A percentile compares a stretch with the other conserved stretches of the same genome.
phyloP scores from a whole-genome alignment of 2,329 filamentous ascomycete genomes.

The Microdochium trichocladiopsis region DNA sequence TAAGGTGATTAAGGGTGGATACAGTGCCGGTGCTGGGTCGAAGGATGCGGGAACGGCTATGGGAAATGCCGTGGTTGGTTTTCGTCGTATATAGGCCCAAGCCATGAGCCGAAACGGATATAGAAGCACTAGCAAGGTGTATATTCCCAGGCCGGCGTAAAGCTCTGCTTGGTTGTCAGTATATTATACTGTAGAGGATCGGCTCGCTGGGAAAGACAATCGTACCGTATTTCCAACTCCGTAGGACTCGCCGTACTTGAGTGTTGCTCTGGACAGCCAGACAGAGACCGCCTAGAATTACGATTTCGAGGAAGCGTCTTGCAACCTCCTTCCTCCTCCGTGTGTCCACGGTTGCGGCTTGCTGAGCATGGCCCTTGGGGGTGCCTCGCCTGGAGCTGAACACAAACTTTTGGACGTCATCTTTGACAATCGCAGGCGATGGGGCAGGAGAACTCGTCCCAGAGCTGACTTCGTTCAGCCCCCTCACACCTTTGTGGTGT shows the following conservation, averaged over 20 bases:
- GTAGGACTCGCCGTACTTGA: constrained; percentile 35
- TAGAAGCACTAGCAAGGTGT: constrained; percentile 32
- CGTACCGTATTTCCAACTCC: constrained; percentile 42
- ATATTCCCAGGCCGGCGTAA: constrained; percentile 20
- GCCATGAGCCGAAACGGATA: constrained; percentile 55
- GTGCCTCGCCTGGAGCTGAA: constrained; percentile 13
- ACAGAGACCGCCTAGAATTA: constrained; percentile 42
- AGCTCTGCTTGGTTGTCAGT: constrained; percentile 31
- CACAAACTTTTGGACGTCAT: constrained; percentile 21
- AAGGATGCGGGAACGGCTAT: constrained; percentile 65
- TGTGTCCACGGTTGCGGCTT: constrained; percentile 21
- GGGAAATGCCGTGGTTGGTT: constrained; percentile 28
- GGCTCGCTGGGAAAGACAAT: neutral
- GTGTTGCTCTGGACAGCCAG: constrained; percentile 39
- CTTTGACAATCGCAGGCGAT: constrained; percentile 38
- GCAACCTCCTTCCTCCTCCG: constrained; percentile 43
- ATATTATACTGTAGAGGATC: constrained; percentile 1
- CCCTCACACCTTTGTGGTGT: constrained; percentile 71
- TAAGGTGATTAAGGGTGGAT: constrained; percentile 70
- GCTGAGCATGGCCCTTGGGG: constrained; percentile 13
- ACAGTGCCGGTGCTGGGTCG: constrained; percentile 86
- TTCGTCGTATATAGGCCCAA: constrained; percentile 36
- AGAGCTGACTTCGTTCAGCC: constrained; percentile 46
- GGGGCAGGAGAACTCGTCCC: constrained; percentile 47
- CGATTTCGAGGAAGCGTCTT: constrained; percentile 44